phyloP scores from a whole-genome alignment of 1,284 basidiomycete genomes.

The Laetiporus sulphureus region DNA sequence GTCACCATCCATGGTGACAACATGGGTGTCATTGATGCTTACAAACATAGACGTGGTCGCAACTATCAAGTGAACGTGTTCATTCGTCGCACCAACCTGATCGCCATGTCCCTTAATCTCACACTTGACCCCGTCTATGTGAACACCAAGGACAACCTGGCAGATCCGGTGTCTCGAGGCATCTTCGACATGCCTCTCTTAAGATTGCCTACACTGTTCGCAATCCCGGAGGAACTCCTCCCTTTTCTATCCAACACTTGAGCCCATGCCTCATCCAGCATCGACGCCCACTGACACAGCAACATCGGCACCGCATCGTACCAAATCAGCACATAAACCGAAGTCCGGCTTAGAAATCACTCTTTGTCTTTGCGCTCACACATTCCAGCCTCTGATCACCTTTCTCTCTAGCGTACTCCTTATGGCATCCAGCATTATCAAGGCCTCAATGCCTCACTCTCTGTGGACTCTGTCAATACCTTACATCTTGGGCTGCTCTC shows the following conservation, averaged over 20 bases:
- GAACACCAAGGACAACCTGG: background rate
- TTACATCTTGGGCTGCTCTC: background rate
- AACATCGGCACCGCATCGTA: background rate
- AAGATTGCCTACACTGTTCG: background rate
- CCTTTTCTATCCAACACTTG: background rate
- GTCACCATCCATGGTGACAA: no score
- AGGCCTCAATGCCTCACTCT: background rate
- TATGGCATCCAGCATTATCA: background rate
- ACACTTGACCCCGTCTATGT: background rate
- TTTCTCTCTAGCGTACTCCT: background rate
- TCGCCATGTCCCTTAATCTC: no score
- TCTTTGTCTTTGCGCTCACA: background rate
- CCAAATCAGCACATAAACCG: background rate
- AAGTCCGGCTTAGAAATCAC: background rate
- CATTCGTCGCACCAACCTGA: no score
- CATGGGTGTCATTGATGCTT: no score
- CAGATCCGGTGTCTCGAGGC: background rate
- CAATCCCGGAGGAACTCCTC: background rate
- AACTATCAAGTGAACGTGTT: no score
- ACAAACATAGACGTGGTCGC: no score
- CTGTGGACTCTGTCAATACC: background rate
- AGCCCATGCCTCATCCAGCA: background rate
- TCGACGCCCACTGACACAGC: background rate
- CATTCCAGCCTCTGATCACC: background rate
- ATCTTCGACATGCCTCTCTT: background rate